Conservation (phyloP, 257 asterid species). For the Sherardia arvensis region DNA sequence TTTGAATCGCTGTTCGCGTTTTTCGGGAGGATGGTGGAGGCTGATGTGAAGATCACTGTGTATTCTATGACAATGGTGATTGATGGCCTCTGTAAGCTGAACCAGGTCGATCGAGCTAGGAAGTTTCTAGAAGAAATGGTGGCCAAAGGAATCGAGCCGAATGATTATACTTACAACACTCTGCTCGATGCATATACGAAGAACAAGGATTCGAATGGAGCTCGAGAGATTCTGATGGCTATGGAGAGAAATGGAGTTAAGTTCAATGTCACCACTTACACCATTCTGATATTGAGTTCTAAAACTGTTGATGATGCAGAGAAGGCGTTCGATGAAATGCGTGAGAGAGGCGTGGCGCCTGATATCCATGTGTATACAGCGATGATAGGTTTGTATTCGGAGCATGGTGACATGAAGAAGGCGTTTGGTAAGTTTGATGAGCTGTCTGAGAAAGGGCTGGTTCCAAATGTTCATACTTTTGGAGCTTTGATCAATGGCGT, state of each 20-base stretch:
- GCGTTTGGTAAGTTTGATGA: conserved; percentile 68
- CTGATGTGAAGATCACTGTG: conserved; percentile 52
- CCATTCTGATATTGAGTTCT: conserved; percentile 43
- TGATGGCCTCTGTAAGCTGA: conserved; percentile 48
- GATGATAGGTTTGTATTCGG: conserved; percentile 49
- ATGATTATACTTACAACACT: conserved; percentile 54
- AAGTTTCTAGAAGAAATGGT: conserved; percentile 46
- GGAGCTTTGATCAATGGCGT: conserved; percentile 66
- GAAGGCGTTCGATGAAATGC: conserved; percentile 58
- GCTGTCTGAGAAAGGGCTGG: conserved; percentile 51
- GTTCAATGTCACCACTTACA: conserved; percentile 53
- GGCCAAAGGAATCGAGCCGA: conserved; percentile 52
- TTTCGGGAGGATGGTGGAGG: conserved; percentile 62
- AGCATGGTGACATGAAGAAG: conserved; percentile 36
- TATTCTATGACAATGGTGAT: conserved; percentile 66
- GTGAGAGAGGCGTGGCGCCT: conserved; percentile 33
- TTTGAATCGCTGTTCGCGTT: conserved; percentile 38
- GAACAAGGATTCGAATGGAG: conserved; percentile 36
- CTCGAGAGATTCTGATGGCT: conserved; percentile 32
- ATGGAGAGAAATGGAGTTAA: conserved; percentile 57
- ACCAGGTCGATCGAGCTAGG: conserved; percentile 44
- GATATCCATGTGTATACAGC: conserved; percentile 51
- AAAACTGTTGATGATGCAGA: conserved; percentile 42
- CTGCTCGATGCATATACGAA: conserved; percentile 55
- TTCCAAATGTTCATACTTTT: conserved; percentile 59